Evolutionary conservation across 352 stramenopile species (phyloP).

Genomic region (Pythium phragmiticola): DNA sequence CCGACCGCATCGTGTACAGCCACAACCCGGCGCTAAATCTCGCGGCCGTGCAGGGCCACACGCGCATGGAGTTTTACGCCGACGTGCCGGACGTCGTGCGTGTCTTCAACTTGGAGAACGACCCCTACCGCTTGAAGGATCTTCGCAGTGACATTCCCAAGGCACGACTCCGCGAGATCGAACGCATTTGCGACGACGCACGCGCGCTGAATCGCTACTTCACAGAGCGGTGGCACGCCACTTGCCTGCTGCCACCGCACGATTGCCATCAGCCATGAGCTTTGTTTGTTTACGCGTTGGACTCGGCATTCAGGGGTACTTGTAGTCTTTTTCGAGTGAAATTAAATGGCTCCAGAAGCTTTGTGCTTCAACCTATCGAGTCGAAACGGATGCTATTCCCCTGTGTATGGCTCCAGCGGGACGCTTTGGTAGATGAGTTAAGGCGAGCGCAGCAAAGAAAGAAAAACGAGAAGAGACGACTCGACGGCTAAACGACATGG

Average conservation of each 20-base stretch:
- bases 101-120: constrained; percentile 44
- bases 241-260: constrained; percentile 35
- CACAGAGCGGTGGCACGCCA: constrained; percentile 44
- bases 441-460: too few species aligned
- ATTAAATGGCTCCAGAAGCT: too few species aligned
- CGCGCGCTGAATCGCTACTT: constrained; percentile 51
- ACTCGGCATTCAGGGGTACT: background rate
- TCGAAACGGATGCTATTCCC: too few species aligned
- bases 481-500: too few species aligned
- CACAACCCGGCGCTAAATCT: constrained; percentile 61
- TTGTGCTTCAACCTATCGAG: too few species aligned
- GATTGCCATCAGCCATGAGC: background rate
- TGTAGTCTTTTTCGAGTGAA: too few species aligned
- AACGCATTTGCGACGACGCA: constrained; percentile 39
- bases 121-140: constrained; percentile 44
- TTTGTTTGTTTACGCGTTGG: too few species aligned
- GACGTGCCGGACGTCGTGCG: constrained; percentile 50
- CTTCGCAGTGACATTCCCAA: constrained; percentile 39
- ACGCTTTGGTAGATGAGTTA: too few species aligned
- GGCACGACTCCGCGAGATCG: constrained; percentile 29
- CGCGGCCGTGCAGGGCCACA: constrained; percentile 49
- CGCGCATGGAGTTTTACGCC: constrained; percentile 53
- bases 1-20: constrained; percentile 45
- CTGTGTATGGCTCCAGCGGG: too few species aligned
- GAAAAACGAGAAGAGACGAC: too few species aligned